Base-by-base conservation (phyloP, 2,329 filamentous ascomycete genomes). In the Nothophoma quercina region DNA sequence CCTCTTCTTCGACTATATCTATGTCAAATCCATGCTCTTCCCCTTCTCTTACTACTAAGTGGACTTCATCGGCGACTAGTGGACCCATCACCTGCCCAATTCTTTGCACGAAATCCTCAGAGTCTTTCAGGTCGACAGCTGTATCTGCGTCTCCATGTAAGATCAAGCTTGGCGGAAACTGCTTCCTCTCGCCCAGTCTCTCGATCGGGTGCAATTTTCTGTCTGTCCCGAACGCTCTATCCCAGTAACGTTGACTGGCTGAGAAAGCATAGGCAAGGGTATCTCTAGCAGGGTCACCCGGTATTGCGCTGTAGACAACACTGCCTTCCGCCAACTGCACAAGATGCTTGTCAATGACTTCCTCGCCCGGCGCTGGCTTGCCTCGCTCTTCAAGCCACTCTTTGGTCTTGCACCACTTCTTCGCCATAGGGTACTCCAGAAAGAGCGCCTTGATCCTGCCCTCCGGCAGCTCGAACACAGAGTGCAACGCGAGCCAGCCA, bases 401-500 rank as follows among this genome's bases (percentile, higher is more conserved):
- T 34, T 51, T 45, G 8, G 28, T 51, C 29, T 51, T 51, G 16
- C 48, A 51, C 48, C 48, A 51, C 23, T 51, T 51, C 18, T 51
- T 40, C 18, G 40, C 35, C 49, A 51, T 46, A 3, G 49, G 41
- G 19, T 51, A 51, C 12, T 45, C 18, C n/a, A 46, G 10, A 4
- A 51, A 12, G 5, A 41, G 9, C 4, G 49, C 49, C 15, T 51
- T 51, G 36, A 50, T 23, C 1, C 35, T 32, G 10, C 16, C 30
- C 12, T 51, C 28, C 0, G 47, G 47, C 22, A 46, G 19, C 5
- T 50, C 41, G 7, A 51, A 46, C 2, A 50, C 42, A 12, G 59
- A 60, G 38, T 68, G 59, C 3, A 66, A 22, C 2, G 63, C 64
- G 4, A 62, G 53, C 49, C 57, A 69, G 34, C 67, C 67, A 15